phyloP scores from a whole-genome alignment of 441 rosid species.

The Theobroma grandiflorum region DNA sequence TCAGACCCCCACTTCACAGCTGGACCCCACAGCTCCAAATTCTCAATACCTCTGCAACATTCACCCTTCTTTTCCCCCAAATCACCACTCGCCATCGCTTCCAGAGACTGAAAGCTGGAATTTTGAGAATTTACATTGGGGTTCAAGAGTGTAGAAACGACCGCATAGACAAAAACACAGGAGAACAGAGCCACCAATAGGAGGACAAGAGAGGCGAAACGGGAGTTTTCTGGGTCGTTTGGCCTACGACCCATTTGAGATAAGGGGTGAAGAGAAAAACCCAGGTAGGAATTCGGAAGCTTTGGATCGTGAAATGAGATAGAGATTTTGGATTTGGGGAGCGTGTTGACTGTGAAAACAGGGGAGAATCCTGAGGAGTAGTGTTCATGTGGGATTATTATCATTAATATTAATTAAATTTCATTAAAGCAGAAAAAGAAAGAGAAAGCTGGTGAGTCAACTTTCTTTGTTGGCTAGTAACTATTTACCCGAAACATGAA shows the following conservation, averaged over 20 bases:
- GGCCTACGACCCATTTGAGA: slow-evolving; percentile 68
- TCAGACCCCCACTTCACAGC: slow-evolving; percentile 97
- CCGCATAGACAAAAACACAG: slow-evolving; percentile 66
- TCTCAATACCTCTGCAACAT: slow-evolving; percentile 83
- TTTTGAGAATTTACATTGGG: slow-evolving; percentile 32
- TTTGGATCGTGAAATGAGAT: slow-evolving; percentile 20
- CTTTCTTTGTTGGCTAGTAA: slow-evolving; percentile 18
- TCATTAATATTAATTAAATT: slow-evolving; percentile 13
- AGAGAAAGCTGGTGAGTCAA: slow-evolving; percentile 41
- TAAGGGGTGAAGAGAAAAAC: slow-evolving; percentile 24
- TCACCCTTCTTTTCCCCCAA: slow-evolving; percentile 36
- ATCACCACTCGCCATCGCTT: slow-evolving; percentile 25
- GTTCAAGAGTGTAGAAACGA: slow-evolving; percentile 53
- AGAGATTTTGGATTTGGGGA: slow-evolving; percentile 27
- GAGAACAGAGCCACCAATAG: slow-evolving; percentile 63
- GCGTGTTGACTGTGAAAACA: slow-evolving; percentile 44
- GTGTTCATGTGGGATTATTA: slow-evolving; percentile 30
- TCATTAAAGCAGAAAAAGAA: slow-evolving; percentile 24
- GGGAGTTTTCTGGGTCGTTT: slow-evolving; percentile 63
- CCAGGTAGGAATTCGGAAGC: slow-evolving; percentile 27
- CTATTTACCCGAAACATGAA: background rate
- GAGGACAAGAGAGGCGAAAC: slow-evolving; percentile 61
- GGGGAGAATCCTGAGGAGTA: slow-evolving; percentile 34
- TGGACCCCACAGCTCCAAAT: slow-evolving; percentile 93
- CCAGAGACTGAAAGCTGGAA: slow-evolving; percentile 32